A percentile compares a stretch with the other conserved stretches of the same genome.
Evolutionary conservation across 169 alveolate species (phyloP).

Genomic region (Eimeria zaria): DNA sequence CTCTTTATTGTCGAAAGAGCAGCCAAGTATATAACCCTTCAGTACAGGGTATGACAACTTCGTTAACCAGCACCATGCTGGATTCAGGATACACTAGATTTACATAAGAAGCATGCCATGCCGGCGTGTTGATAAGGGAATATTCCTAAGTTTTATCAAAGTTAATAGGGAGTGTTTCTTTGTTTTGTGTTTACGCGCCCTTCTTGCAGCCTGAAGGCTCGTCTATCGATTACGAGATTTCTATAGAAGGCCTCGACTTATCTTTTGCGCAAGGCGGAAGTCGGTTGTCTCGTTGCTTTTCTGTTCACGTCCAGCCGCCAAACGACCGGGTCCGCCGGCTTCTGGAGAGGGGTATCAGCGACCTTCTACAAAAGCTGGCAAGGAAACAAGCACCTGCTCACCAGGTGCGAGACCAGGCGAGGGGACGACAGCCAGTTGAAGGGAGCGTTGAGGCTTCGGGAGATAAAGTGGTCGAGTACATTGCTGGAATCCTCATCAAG

Average conservation of each 20-base stretch:
- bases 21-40: conserved; percentile 79
- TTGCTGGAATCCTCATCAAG: conserved; percentile 37
- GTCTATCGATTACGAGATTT: conserved; percentile 42
- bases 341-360: conserved; percentile 30
- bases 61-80: background rate
- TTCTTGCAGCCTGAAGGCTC: conserved; percentile 42
- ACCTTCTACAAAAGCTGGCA: conserved; percentile 6
- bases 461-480: conserved; percentile 41
- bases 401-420: conserved; percentile 12
- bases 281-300: conserved; percentile 25
- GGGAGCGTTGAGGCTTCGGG: background rate
- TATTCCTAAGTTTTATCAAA: background rate
- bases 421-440: background rate
- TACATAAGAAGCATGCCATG: background rate
- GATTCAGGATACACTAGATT: background rate
- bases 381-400: background rate
- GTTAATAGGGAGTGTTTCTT: background rate
- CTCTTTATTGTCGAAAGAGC: conserved; percentile 81
- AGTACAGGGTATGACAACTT: conserved; percentile 63
- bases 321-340: conserved; percentile 41
- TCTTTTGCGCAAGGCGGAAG: conserved; percentile 7
- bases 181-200: background rate
- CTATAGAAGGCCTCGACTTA: conserved; percentile 56
- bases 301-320: conserved; percentile 54
- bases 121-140: background rate